These are phyloP conservation scores for Lanzia echinophila DNA, from an alignment of 2,329 filamentous ascomycete species.

Conservation along the genomic window DNA sequence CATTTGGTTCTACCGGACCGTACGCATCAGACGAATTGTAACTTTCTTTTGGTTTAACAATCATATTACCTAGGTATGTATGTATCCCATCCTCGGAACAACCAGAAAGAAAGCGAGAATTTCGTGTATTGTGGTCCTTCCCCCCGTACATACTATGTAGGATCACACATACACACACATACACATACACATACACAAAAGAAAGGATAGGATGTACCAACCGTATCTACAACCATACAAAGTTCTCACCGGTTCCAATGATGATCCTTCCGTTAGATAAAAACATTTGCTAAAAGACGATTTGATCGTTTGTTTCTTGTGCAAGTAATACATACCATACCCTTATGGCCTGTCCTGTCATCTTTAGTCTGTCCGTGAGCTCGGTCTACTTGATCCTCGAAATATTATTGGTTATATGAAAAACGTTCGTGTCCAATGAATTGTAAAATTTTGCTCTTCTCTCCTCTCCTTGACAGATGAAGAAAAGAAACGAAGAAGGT, in stretches of 20 bases:
- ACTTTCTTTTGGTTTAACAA: too few species aligned
- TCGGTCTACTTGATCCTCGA: too few species aligned
- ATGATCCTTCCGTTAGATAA: neutral
- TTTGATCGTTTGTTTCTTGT: neutral
- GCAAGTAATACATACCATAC: neutral
- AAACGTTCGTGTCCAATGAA: constrained; percentile 21
- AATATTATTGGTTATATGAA: constrained; percentile 16
- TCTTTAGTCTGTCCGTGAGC: neutral
- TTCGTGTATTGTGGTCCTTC: too few species aligned
- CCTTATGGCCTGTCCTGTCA: neutral
- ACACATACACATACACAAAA: too few species aligned
- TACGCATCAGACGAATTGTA: too few species aligned
- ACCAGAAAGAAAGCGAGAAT: too few species aligned
- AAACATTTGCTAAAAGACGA: neutral
- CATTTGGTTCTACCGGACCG: too few species aligned
- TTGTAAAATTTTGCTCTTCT: constrained; percentile 13
- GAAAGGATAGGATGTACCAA: neutral
- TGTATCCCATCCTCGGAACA: too few species aligned
- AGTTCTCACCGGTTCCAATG: neutral
- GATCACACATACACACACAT: too few species aligned
- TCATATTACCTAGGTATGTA: too few species aligned
- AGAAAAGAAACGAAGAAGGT: constrained; percentile 1
- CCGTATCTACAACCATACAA: constrained; percentile 5
- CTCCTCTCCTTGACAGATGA: constrained; percentile 14
- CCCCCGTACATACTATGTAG: too few species aligned